Percentiles rank a stretch among this genome's conserved stretches.
Evolutionary conservation across 768 basidiomycete genomes (phyloP).

Genomic region (Serpula lacrymans): DNA sequence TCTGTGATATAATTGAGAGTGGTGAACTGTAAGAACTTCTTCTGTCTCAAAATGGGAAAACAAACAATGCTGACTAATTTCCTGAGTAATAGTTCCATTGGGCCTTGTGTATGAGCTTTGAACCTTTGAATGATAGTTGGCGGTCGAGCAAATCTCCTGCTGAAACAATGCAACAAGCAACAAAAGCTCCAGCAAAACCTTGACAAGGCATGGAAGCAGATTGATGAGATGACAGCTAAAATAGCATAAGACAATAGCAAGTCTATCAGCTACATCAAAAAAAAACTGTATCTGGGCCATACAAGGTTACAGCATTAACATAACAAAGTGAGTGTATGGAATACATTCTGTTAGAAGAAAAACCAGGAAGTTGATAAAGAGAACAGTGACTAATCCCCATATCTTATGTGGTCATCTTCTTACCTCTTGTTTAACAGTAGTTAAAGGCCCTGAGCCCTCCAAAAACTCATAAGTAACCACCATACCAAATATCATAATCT

Average conservation of each 20-base stretch:
- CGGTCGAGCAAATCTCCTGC: too few relatives aligned
- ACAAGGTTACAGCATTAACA: background rate
- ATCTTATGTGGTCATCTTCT: background rate
- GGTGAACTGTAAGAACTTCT: slow-evolving; percentile 1
- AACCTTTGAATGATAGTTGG: slow-evolving; percentile 2
- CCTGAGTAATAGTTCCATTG: too few relatives aligned
- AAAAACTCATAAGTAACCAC: background rate
- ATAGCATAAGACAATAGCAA: slow-evolving; percentile 5
- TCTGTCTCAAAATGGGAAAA: background rate
- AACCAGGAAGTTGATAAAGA: background rate
- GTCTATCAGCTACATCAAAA: slow-evolving; percentile 1
- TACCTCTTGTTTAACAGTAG: background rate
- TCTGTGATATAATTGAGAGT: background rate
- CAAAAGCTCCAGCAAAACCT: background rate
- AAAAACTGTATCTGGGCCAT: slow-evolving; percentile 7
- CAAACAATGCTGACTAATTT: background rate
- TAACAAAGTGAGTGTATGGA: slow-evolving; percentile 8
- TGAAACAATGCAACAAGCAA: too few relatives aligned
- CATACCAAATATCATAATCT: background rate
- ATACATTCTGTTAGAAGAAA: slow-evolving; percentile 7
- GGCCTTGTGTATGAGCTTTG: background rate
- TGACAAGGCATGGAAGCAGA: slow-evolving; percentile 1
- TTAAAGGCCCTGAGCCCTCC: background rate
- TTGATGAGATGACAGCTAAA: background rate
- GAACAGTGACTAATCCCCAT: background rate